Evolutionary conservation across 768 basidiomycete genomes (phyloP), one percentile per base, ranked within the genome.

Genomic region (Podaxis sp.): DNA sequence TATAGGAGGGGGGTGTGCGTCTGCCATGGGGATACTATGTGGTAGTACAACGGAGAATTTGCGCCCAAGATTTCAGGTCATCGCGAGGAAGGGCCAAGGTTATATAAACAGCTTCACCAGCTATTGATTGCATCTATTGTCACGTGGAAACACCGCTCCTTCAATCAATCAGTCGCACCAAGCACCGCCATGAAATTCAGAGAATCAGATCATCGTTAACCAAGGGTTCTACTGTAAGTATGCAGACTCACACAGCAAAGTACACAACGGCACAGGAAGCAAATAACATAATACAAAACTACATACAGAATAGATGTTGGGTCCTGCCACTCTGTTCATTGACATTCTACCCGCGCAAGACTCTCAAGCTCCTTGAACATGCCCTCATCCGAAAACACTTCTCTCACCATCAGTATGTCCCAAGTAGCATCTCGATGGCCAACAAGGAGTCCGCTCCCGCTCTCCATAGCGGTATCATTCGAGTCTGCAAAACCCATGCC

Each of bases 401-500:
- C 90, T 48, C 86, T 79, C 70, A 83, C 76, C 83, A 90, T 83
- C 76, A 93, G 75, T 67, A 93, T 73, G 30, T 88, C 85, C 87
- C 87, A 89, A 42, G 87, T 80, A 33, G 87, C 79, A 58, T 89
- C 90, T 64, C 87, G 85, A 70, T 88, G 82, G 7, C 88, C 88
- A 58, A 87, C 90, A 36, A 93, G 77, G 59, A 94, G 73, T 2
- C 92, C 92, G 19, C 85, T 88, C 6, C 93, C 93, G 64, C 80
- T 86, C 72, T 94, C 91, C 52, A 82, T 76, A 9, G 79, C 78
- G 17, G 73, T 82, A 67, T 92, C 89, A 7, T 84, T 86, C 48
- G 84, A 81, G 70, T 93, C 93, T 1, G 88, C 85, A 68, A 89
- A 93, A 13, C 90, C 92, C 83, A 94, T 90, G n/a, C 92, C 92